phyloP scores from a whole-genome alignment of 257 asterid genomes.

The Solanum commersonii region DNA sequence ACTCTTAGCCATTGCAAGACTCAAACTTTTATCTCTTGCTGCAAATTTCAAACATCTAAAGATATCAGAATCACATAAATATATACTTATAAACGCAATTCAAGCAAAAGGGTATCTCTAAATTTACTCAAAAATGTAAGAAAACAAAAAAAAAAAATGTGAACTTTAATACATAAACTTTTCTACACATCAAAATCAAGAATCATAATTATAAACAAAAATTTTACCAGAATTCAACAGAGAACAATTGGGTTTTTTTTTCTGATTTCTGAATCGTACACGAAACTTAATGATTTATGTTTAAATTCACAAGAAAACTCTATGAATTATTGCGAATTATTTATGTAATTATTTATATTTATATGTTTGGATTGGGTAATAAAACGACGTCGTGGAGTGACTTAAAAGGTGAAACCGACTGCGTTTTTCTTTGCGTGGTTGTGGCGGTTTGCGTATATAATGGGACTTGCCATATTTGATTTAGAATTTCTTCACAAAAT shows the following conservation, averaged over 20 bases:
- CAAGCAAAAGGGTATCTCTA: not conserved
- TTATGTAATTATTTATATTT: not conserved
- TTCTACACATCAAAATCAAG: not conserved
- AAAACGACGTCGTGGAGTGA: not conserved
- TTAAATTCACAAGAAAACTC: not conserved
- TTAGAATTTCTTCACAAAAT: not conserved
- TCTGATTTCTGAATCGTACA: not conserved
- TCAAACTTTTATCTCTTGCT: slow-evolving; percentile 34
- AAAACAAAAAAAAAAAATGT: not conserved
- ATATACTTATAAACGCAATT: not conserved
- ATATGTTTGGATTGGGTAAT: not conserved
- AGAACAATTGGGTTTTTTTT: not conserved
- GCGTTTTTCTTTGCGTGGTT: not conserved
- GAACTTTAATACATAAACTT: not conserved
- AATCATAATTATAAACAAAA: not conserved
- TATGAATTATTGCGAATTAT: not conserved
- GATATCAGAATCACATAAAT: slow-evolving; percentile 12
- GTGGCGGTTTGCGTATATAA: not conserved
- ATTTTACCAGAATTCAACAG: not conserved
- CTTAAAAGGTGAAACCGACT: accelerated
- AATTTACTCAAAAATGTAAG: not conserved
- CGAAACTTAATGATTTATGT: not conserved
- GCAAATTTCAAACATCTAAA: slow-evolving; percentile 38
- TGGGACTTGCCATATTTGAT: not conserved
- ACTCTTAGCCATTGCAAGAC: slow-evolving; percentile 45